These are phyloP conservation scores for Geoglossum cookeanum DNA, from an alignment of 2,329 filamentous ascomycete species.

Conservation along the genomic window DNA sequence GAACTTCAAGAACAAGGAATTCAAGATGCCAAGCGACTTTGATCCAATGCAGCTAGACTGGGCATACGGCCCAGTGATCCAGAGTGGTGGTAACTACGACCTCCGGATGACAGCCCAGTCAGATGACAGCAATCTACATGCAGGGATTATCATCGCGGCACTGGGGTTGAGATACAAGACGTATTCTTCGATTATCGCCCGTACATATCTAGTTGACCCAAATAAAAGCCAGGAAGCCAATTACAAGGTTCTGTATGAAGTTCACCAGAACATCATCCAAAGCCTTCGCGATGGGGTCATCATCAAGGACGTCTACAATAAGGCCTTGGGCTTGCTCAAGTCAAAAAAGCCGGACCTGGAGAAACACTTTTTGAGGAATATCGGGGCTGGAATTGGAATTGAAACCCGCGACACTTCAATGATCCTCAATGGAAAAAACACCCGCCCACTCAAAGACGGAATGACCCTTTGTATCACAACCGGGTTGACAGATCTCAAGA, in stretches of 20 bases:
- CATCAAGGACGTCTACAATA: slow-evolving; percentile 81
- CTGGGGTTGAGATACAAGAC: slow-evolving; percentile 90
- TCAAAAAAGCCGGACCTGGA: slow-evolving; percentile 89
- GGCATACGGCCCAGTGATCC: slow-evolving; percentile 76
- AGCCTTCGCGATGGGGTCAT: slow-evolving; percentile 71
- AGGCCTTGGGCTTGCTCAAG: slow-evolving; percentile 62
- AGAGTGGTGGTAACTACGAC: slow-evolving; percentile 92
- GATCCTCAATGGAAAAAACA: slow-evolving; percentile 72
- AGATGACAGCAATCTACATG: slow-evolving; percentile 63
- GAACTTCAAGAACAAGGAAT: slow-evolving; percentile 80
- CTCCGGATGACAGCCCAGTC: slow-evolving; percentile 61
- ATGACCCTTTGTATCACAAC: slow-evolving; percentile 92
- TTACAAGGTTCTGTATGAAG: slow-evolving; percentile 69
- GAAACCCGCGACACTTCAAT: slow-evolving; percentile 75
- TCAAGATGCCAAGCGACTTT: slow-evolving; percentile 68
- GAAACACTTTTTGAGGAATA: slow-evolving; percentile 83
- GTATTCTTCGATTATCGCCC: slow-evolving; percentile 79
- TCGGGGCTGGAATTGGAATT: slow-evolving; percentile 82
- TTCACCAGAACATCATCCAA: slow-evolving; percentile 81
- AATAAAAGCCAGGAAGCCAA: slow-evolving; percentile 90
- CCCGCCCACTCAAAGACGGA: slow-evolving; percentile 68
- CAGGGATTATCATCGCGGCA: slow-evolving; percentile 82
- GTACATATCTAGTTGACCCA: slow-evolving; percentile 91
- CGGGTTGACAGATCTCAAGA: slow-evolving; percentile 76
- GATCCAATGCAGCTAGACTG: slow-evolving; percentile 82